Evolutionary conservation across 805 yeast species (phyloP).

Genomic region (Cyberlindnera saturnus): DNA sequence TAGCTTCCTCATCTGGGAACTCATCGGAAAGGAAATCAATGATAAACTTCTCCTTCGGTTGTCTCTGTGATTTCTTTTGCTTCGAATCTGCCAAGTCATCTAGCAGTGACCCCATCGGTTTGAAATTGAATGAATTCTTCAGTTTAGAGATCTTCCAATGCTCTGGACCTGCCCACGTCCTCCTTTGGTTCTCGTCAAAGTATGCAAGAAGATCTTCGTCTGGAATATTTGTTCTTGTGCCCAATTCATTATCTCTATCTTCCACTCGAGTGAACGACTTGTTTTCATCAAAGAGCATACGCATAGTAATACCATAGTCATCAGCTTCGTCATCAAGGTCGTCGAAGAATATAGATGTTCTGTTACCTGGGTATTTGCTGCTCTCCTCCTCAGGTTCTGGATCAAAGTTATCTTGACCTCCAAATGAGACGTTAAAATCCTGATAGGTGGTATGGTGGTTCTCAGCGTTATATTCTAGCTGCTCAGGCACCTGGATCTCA

Average conservation of each 20-base stretch:
- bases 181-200: slow-evolving; percentile 64
- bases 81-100: neutral
- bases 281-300: slow-evolving; percentile 18
- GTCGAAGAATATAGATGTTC: slow-evolving; percentile 22
- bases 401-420: slow-evolving; percentile 3
- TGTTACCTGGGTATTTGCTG: slow-evolving; percentile 21
- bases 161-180: slow-evolving; percentile 87
- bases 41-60: slow-evolving; percentile 28
- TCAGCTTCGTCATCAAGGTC: slow-evolving; percentile 19
- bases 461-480: slow-evolving; percentile 1
- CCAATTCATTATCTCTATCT: slow-evolving; percentile 16
- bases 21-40: slow-evolving; percentile 37
- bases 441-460: slow-evolving; percentile 10
- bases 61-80: neutral
- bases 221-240: slow-evolving; percentile 26
- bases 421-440: slow-evolving; percentile 10
- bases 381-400: slow-evolving; percentile 8
- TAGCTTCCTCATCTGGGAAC: slow-evolving; percentile 28
- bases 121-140: slow-evolving; percentile 29
- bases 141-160: slow-evolving; percentile 79
- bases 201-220: slow-evolving; percentile 69
- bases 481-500: slow-evolving; percentile 6
- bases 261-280: slow-evolving; percentile 14
- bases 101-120: slow-evolving; percentile 1
- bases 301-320: slow-evolving; percentile 16